Percentiles rank a stretch among this genome's conserved stretches.
Evolutionary conservation across 257 asterid species (phyloP).

Genomic region (Lithospermum erythrorhizon): DNA sequence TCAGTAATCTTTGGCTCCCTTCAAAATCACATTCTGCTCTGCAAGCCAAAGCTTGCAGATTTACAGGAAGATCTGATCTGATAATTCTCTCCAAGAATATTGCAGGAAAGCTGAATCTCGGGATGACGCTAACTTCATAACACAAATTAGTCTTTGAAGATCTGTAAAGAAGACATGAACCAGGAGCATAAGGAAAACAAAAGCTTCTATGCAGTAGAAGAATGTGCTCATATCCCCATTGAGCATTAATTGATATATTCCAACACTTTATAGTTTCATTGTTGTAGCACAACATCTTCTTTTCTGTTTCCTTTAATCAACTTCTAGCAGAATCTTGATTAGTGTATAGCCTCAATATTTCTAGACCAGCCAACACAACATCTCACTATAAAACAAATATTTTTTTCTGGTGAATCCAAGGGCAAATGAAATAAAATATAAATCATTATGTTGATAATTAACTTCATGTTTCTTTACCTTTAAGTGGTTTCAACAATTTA

Average conservation of each 20-base stretch:
- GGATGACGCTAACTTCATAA: slow-evolving; percentile 83
- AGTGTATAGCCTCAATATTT: too few species aligned
- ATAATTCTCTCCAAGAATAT: slow-evolving; percentile 89
- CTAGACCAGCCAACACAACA: too few species aligned
- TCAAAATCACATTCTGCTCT: slow-evolving; percentile 64
- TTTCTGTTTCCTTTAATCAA: too few species aligned
- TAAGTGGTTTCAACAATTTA: not conserved
- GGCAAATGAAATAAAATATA: too few species aligned
- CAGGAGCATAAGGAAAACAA: not conserved
- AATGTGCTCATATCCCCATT: not conserved
- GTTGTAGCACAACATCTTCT: too few species aligned
- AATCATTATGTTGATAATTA: not conserved
- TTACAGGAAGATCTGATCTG: slow-evolving; percentile 88
- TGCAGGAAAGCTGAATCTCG: slow-evolving; percentile 87
- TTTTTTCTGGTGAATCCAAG: too few species aligned
- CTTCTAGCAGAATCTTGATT: too few species aligned
- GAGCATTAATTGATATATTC: not conserved
- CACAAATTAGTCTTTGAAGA: slow-evolving; percentile 41
- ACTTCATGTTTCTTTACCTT: not conserved
- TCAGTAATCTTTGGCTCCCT: slow-evolving; percentile 36
- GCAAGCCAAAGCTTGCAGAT: slow-evolving; percentile 79
- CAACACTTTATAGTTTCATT: not conserved
- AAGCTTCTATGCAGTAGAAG: not conserved
- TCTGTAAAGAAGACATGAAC: slow-evolving; percentile 25
- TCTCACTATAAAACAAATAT: too few species aligned